phyloP scores from a whole-genome alignment of 192 early-diverging fungal genomes.

The Backusella circina region DNA sequence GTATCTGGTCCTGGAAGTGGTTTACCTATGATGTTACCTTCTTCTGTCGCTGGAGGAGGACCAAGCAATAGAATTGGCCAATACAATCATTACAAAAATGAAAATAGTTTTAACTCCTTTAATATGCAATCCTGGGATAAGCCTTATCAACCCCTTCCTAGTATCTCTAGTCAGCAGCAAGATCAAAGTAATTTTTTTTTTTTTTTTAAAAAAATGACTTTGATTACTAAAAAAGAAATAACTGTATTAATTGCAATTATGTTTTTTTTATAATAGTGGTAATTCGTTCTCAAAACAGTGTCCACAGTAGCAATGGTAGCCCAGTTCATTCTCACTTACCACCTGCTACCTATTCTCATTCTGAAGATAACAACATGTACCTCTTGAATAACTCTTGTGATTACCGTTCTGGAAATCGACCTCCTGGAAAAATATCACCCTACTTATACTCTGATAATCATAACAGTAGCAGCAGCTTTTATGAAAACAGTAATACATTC shows the following conservation, averaged over 20 bases:
- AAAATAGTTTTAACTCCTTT: neutral
- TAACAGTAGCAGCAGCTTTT: neutral
- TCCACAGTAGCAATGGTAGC: slow-evolving; percentile 19
- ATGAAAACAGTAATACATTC: neutral
- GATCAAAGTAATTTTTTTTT: slow-evolving; percentile 15
- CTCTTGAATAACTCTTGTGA: slow-evolving; percentile 25
- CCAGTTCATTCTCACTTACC: slow-evolving; percentile 14
- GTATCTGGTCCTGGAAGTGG: neutral
- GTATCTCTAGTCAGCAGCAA: slow-evolving; percentile 4
- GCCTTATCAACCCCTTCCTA: slow-evolving; percentile 16
- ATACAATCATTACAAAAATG: neutral
- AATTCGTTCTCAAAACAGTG: neutral
- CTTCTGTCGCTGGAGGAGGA: neutral
- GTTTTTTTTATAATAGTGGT: slow-evolving; percentile 4
- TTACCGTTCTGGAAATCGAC: slow-evolving; percentile 5
- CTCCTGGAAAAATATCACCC: neutral
- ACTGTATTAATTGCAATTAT: neutral
- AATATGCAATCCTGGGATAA: slow-evolving; percentile 19
- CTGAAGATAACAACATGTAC: slow-evolving; percentile 20
- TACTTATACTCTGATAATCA: neutral
- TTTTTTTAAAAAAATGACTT: too few species aligned
- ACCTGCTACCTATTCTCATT: neutral
- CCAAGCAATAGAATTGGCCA: neutral
- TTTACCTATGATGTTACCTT: neutral
- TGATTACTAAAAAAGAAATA: neutral